A percentile compares a stretch with the other conserved stretches of the same genome.
These are phyloP conservation scores for Xerophyta viscosa DNA, from an alignment of 106 monocot genomes.

Conservation along the genomic window DNA sequence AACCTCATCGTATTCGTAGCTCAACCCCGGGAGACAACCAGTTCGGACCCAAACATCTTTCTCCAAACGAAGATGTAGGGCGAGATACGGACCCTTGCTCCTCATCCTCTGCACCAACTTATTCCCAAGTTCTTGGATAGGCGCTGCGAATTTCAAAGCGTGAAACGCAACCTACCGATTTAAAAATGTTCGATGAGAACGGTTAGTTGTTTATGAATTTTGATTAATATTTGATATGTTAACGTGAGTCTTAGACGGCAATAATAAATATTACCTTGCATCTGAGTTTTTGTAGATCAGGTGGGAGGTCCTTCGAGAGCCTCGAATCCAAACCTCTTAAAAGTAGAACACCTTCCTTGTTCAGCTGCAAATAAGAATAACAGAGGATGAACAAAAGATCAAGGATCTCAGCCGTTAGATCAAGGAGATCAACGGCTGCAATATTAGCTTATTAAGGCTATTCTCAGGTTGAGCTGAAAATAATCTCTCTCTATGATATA, in stretches of 20 bases:
- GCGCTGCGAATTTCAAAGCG: slow-evolving; percentile 65
- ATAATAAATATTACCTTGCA: slow-evolving; percentile 50
- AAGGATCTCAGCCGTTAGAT: too few relatives aligned
- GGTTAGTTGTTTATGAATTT: neutral
- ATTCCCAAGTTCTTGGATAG: slow-evolving; percentile 47
- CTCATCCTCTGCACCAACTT: slow-evolving; percentile 60
- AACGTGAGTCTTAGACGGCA: neutral
- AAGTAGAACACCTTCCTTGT: slow-evolving; percentile 80
- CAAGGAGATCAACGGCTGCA: too few relatives aligned
- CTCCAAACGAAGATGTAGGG: slow-evolving; percentile 79
- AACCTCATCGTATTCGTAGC: slow-evolving; percentile 34
- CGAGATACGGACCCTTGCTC: slow-evolving; percentile 82
- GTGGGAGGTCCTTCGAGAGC: slow-evolving; percentile 80
- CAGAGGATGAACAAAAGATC: neutral
- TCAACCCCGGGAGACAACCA: slow-evolving; percentile 76
- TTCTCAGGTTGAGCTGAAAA: too few relatives aligned
- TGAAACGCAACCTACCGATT: slow-evolving; percentile 86
- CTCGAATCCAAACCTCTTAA: slow-evolving; percentile 83
- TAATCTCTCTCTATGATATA: too few relatives aligned
- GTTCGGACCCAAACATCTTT: slow-evolving; percentile 94
- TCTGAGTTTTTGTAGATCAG: slow-evolving; percentile 85
- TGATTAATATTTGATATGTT: too few relatives aligned
- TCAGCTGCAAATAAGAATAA: slow-evolving; percentile 33
- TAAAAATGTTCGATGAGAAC: neutral
- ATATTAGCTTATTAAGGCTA: too few relatives aligned